These are phyloP conservation scores for Termitomyces titanicus DNA, from an alignment of 768 basidiomycete genomes.

Conservation along the genomic window DNA sequence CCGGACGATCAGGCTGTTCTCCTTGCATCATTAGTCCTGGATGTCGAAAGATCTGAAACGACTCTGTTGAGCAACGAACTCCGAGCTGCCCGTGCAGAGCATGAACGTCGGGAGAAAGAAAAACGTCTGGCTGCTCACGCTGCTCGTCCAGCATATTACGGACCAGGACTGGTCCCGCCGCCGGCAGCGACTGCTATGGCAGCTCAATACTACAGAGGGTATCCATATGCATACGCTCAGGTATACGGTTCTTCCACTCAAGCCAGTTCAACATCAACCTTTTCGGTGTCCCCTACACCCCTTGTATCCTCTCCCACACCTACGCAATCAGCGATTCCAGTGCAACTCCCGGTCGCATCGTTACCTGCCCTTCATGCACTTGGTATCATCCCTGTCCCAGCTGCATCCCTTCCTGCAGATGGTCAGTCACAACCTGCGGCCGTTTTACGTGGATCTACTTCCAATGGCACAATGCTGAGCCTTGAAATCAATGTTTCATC, in stretches of 20 bases:
- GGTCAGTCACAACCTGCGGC: conserved; percentile 70
- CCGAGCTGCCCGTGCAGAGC: conserved; percentile 56
- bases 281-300: conserved; percentile 25
- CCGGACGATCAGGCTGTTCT: conserved; percentile 62
- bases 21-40: conserved; percentile 60
- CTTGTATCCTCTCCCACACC: conserved; percentile 17
- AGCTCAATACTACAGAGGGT: conserved; percentile 59
- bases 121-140: conserved; percentile 50
- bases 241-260: conserved; percentile 40
- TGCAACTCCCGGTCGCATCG: conserved; percentile 68
- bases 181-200: conserved; percentile 30
- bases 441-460: conserved; percentile 67
- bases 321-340: conserved; percentile 48
- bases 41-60: conserved; percentile 63
- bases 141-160: conserved; percentile 39
- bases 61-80: conserved; percentile 55
- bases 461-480: conserved; percentile 68
- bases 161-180: conserved; percentile 23
- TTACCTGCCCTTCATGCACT: conserved; percentile 63
- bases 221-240: conserved; percentile 64
- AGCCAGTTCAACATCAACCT: conserved; percentile 30
- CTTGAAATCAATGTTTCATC: conserved; percentile 77
- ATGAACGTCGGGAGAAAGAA: conserved; percentile 67
- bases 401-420: conserved; percentile 44
- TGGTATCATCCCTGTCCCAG: conserved; percentile 71